These are phyloP conservation scores for Rhynchospora pubera DNA, from an alignment of 176 grass and related monocot genomes.

Conservation along the genomic window DNA sequence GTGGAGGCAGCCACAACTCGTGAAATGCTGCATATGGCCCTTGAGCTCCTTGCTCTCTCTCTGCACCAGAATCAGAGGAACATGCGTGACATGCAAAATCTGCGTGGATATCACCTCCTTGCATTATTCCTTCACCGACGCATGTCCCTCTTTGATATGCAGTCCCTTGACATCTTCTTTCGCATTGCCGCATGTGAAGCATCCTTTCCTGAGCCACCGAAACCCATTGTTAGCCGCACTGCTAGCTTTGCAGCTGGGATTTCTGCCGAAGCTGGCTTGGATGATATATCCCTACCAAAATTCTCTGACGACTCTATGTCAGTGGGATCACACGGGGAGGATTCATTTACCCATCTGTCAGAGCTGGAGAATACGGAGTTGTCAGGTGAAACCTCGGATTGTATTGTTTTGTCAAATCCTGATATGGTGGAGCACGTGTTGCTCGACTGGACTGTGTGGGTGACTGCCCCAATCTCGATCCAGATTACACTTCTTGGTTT, in stretches of 20 bases:
- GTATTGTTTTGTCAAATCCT: slow-evolving; percentile 94
- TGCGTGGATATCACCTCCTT: slow-evolving; percentile 92
- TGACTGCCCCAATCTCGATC: slow-evolving; percentile 77
- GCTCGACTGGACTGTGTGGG: slow-evolving; percentile 99
- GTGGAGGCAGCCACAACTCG: slow-evolving; percentile 85
- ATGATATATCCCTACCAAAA: slow-evolving; percentile 81
- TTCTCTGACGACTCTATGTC: slow-evolving; percentile 84
- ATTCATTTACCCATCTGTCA: slow-evolving; percentile 92
- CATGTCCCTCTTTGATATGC: slow-evolving; percentile 97
- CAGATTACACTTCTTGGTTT: slow-evolving; percentile 96
- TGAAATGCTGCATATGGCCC: slow-evolving; percentile 92
- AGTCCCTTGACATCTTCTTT: slow-evolving; percentile 96
- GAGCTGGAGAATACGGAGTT: slow-evolving; percentile 83
- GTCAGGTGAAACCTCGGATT: slow-evolving; percentile 72
- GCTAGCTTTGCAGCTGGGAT: slow-evolving; percentile 59
- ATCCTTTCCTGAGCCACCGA: slow-evolving; percentile 84
- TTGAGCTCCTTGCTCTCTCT: slow-evolving; percentile 84
- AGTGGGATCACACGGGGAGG: slow-evolving; percentile 86
- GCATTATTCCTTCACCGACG: slow-evolving; percentile 81
- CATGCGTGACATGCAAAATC: slow-evolving; percentile 84
- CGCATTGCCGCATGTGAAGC: slow-evolving; percentile 99
- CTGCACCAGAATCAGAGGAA: slow-evolving; percentile 91
- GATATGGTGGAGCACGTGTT: slow-evolving; percentile 99
- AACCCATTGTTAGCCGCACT: slow-evolving; percentile 54
- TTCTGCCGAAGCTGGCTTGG: slow-evolving; percentile 58